These are phyloP conservation scores for Termitomyces sp. DNA, from an alignment of 768 basidiomycete genomes.

Conservation along the genomic window DNA sequence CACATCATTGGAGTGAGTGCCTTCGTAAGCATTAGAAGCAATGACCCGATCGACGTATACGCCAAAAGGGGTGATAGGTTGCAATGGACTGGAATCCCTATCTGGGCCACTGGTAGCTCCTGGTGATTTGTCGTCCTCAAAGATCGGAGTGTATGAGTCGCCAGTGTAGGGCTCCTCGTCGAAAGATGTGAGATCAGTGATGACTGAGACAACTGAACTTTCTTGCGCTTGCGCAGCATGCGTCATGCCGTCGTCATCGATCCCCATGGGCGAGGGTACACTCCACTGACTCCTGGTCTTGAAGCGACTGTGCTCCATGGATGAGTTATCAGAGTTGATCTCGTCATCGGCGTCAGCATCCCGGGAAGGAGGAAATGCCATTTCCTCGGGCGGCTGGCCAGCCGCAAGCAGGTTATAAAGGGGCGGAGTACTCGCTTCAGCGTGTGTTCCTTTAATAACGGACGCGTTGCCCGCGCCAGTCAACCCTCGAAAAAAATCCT, in stretches of 20 bases:
- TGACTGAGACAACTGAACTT: constrained; percentile 16
- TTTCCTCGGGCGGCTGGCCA: constrained; percentile 19
- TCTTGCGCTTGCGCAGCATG: constrained; percentile 22
- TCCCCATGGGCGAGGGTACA: constrained; percentile 26
- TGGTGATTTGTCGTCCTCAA: constrained; percentile 61
- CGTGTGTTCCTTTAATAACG: constrained; percentile 83
- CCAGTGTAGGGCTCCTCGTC: constrained; percentile 33
- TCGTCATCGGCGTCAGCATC: constrained; percentile 43
- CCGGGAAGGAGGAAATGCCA: constrained; percentile 11
- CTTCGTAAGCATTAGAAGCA: constrained; percentile 31
- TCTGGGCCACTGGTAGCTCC: constrained; percentile 50
- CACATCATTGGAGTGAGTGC: constrained; percentile 9
- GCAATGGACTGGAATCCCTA: constrained; percentile 64
- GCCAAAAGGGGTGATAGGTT: constrained; percentile 74
- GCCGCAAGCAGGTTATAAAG: constrained; percentile 32
- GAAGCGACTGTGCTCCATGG: constrained; percentile 32
- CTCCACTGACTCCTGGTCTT: constrained; percentile 40
- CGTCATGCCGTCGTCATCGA: constrained; percentile 29
- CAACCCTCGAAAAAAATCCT: constrained; percentile 77
- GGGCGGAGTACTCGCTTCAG: constrained; percentile 87
- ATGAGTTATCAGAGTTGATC: constrained; percentile 39
- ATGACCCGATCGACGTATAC: constrained; percentile 76
- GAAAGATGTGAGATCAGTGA: constrained; percentile 26
- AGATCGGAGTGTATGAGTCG: constrained; percentile 59
- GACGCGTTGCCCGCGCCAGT: constrained; percentile 72